Evolutionary conservation across 2,329 filamentous ascomycete genomes (phyloP), one percentile per base, ranked within the genome.

Genomic region (Fusarium drepaniforme): DNA sequence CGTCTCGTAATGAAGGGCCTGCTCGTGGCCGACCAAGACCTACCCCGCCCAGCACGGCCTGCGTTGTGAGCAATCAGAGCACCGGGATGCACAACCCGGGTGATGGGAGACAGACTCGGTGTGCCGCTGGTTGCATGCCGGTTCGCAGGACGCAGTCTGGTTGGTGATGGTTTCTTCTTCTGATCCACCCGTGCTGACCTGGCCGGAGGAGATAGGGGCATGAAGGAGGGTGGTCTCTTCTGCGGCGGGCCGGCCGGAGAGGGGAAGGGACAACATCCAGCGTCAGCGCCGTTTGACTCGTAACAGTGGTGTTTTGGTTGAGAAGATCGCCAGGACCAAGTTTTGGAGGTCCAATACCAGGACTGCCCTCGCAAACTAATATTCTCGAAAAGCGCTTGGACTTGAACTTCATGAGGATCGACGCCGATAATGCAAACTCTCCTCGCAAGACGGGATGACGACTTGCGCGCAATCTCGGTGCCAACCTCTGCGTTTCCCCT

Each of bases 141-240:
- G 76, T 70, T 72, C 68, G 72, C 71, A 70, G 57, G 63, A 70
- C 40, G 66, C 63, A 42, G 33, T 61, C 66, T 79, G 73, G 76
- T 79, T 79, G 77, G 77, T 23, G 71, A 77, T 72, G 65, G 53
- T 60, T 66, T 57, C 67, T 67, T 70, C 68, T 60, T 69, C 70
- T 72, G 69, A 76, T 77, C 76, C 76, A 79, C 73, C 77, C 70
- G 38, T 61, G 71, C 70, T 76, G 77, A 77, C 75, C 69, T 78
- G 77, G 77, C 71, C 67, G 66, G 64, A 66, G 66, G 49, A 69
- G 63, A 68, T 71, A 70, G 56, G 67, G 64, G 70, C 49, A 53
- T 60, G 49, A 40, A 71, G 60, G 61, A 58, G 67, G 72, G 70
- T 72, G 69, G 77, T 66, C 75, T 66, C 49, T 51, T 61, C 64